Percentiles rank a stretch among this genome's conserved stretches.
These are phyloP conservation scores for Candida vaughaniae DNA, from an alignment of 805 yeast genomes.

Conservation along the genomic window DNA sequence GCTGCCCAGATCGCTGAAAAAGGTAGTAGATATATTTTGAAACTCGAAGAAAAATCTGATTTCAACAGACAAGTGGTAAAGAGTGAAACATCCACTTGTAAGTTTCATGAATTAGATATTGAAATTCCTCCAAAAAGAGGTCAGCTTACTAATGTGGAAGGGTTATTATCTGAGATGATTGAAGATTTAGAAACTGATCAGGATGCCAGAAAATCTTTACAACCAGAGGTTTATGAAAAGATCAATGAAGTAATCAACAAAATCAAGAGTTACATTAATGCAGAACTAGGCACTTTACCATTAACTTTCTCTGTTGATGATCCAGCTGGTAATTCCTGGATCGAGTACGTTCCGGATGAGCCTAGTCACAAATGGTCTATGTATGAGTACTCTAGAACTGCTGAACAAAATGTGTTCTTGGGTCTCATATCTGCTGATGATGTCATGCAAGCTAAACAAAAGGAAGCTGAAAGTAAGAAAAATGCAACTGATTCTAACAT, in stretches of 20 bases:
- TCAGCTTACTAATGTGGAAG: slow-evolving; percentile 90
- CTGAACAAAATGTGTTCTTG: slow-evolving; percentile 80
- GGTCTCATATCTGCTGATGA: slow-evolving; percentile 77
- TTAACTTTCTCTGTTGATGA: slow-evolving; percentile 80
- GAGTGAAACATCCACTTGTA: slow-evolving; percentile 79
- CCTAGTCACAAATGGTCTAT: slow-evolving; percentile 88
- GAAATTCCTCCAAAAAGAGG: slow-evolving; percentile 97
- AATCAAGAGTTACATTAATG: slow-evolving; percentile 60
- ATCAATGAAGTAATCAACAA: slow-evolving; percentile 67
- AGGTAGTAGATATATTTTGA: slow-evolving; percentile 72
- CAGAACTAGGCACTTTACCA: slow-evolving; percentile 69
- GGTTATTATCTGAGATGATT: slow-evolving; percentile 78
- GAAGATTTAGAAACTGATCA: slow-evolving; percentile 81
- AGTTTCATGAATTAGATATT: slow-evolving; percentile 79
- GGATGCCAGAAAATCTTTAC: slow-evolving; percentile 67
- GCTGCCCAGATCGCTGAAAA: slow-evolving; percentile 89
- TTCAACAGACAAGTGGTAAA: slow-evolving; percentile 90
- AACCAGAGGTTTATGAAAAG: slow-evolving; percentile 73
- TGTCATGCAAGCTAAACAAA: slow-evolving; percentile 46
- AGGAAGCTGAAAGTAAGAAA: slow-evolving; percentile 49
- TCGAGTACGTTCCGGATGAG: slow-evolving; percentile 84
- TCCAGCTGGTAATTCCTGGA: slow-evolving; percentile 97
- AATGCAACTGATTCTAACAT: slow-evolving; percentile 36
- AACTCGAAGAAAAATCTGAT: slow-evolving; percentile 67
- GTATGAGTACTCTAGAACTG: slow-evolving; percentile 76